Evolutionary conservation across 1,284 basidiomycete species (phyloP).

Genomic region (Papiliotrema laurentii): DNA sequence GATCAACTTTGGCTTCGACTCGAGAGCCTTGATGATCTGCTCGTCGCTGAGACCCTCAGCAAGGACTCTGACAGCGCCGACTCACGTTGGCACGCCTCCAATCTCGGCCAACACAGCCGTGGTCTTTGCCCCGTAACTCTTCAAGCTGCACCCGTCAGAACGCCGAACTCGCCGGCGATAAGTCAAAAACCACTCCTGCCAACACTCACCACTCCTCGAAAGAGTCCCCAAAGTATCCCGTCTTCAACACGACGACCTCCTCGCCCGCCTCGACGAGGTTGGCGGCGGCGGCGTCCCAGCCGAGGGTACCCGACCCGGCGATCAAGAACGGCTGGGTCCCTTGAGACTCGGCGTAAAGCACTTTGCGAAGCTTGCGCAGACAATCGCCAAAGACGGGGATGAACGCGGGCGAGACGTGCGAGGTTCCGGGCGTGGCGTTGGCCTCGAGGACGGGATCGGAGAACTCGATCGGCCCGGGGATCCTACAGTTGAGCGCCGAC

Average conservation of each 20-base stretch:
- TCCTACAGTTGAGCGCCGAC: constrained; percentile 19
- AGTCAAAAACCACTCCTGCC: background rate
- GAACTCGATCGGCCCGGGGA: constrained; percentile 49
- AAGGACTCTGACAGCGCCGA: background rate
- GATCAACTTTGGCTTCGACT: constrained; percentile 77
- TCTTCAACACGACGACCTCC: constrained; percentile 60
- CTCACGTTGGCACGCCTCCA: constrained; percentile 64
- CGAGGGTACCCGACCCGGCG: constrained; percentile 89
- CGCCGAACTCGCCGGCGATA: too few species aligned
- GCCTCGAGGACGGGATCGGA: constrained; percentile 50
- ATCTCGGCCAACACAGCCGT: constrained; percentile 77
- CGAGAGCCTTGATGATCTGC: constrained; percentile 57
- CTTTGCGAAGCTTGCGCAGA: constrained; percentile 76
- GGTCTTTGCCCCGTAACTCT: constrained; percentile 87
- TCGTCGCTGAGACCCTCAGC: constrained; percentile 30
- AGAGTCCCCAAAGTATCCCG: constrained; percentile 84
- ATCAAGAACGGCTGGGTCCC: constrained; percentile 77
- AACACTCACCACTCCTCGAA: constrained; percentile 74
- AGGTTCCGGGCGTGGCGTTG: constrained; percentile 62
- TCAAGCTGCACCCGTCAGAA: constrained; percentile 57
- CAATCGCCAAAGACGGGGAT: constrained; percentile 84
- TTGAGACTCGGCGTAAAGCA: constrained; percentile 64
- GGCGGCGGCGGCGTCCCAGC: constrained; percentile 71
- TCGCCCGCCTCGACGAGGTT: constrained; percentile 79
- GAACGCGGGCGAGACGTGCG: constrained; percentile 89